Conservation (phyloP, 306 rosid species). For the Argentina anserina region DNA sequence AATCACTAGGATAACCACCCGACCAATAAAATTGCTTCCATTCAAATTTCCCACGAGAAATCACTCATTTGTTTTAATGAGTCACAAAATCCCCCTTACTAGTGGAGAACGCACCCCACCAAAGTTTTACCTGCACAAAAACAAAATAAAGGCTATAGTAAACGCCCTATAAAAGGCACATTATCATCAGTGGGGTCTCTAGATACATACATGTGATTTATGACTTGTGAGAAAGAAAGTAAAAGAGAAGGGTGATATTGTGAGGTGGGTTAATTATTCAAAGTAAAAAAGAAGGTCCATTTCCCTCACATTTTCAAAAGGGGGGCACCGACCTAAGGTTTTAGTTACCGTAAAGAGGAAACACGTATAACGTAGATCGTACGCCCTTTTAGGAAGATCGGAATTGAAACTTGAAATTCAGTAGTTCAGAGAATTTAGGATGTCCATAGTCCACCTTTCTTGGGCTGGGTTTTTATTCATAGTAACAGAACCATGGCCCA, state of each 20-base stretch:
- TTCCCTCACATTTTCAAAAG: not conserved
- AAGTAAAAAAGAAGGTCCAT: slow-evolving; percentile 19
- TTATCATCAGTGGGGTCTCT: slow-evolving; percentile 27
- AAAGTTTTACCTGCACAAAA: slow-evolving; percentile 15
- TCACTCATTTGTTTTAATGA: not conserved
- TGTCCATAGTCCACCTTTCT: too few species aligned
- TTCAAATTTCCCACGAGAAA: too few species aligned
- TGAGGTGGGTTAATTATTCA: slow-evolving; percentile 13
- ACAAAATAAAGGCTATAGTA: slow-evolving; percentile 21
- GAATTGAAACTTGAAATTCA: not conserved
- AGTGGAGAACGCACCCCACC: slow-evolving; percentile 50
- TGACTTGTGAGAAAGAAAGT: not conserved
- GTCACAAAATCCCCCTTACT: slow-evolving; percentile 31
- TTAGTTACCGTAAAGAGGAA: too few species aligned
- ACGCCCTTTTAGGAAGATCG: not conserved
- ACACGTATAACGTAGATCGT: too few species aligned
- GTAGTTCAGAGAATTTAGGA: too few species aligned
- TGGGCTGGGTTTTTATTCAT: not conserved
- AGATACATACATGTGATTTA: slow-evolving; percentile 18
- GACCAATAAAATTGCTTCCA: too few species aligned
- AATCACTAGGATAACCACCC: too few species aligned
- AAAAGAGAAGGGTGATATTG: slow-evolving; percentile 16
- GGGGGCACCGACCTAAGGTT: not conserved
- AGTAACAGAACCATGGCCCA: too few species aligned
- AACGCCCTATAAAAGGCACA: slow-evolving; percentile 13